Evolutionary conservation across 768 basidiomycete species (phyloP).

Genomic region (Tricholoma matsutake): DNA sequence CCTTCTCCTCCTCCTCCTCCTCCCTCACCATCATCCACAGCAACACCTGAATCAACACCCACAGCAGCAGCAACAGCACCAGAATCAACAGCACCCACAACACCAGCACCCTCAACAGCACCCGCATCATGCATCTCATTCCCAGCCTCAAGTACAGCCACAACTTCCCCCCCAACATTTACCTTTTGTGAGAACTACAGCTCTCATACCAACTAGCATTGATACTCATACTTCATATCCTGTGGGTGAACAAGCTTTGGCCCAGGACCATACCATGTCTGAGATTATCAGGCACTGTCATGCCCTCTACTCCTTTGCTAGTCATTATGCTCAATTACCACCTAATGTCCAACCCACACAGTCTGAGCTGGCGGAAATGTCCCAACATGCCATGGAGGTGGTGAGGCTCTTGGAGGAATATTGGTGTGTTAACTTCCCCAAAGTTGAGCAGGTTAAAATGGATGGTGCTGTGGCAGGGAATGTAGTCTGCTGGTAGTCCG

Average conservation of each 20-base stretch:
- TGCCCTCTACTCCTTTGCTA: constrained; percentile 61
- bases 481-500: too few species aligned
- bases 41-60: constrained; percentile 11
- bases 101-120: constrained; percentile 8
- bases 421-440: constrained; percentile 39
- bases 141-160: constrained; percentile 20
- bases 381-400: constrained; percentile 59
- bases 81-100: constrained; percentile 6
- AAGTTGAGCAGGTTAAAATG: constrained; percentile 32
- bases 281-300: constrained; percentile 65
- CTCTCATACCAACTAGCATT: constrained; percentile 39
- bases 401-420: constrained; percentile 66
- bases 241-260: constrained; percentile 31
- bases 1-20: too few species aligned
- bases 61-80: constrained; percentile 6
- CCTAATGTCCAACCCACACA: constrained; percentile 51
- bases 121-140: constrained; percentile 14
- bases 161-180: constrained; percentile 26
- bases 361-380: constrained; percentile 68
- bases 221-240: constrained; percentile 38
- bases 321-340: constrained; percentile 54
- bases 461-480: constrained; percentile 25
- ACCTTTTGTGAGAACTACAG: constrained; percentile 37
- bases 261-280: constrained; percentile 37
- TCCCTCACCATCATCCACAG: constrained; percentile 11